phyloP scores from a whole-genome alignment of 2,329 filamentous ascomycete species.

The Aspergillus piperis region DNA sequence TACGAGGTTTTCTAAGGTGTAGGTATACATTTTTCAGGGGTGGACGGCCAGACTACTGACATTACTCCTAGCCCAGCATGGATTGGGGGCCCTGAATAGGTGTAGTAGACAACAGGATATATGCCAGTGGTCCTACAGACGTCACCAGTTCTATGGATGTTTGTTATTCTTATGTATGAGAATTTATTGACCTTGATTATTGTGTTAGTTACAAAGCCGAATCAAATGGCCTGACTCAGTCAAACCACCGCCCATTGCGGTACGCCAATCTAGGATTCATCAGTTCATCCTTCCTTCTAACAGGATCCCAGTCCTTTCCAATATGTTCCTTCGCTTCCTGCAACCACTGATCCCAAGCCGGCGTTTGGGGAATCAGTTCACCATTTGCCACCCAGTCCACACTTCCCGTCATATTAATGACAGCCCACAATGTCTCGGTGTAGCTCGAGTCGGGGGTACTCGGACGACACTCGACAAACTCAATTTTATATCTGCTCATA shows the following conservation, averaged over 20 bases:
- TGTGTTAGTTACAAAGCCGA: no score
- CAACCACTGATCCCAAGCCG: conserved; percentile 59
- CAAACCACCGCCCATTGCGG: background rate
- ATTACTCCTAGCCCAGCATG: no score
- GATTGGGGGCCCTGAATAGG: no score
- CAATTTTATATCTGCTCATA: conserved; percentile 53
- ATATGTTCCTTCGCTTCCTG: conserved; percentile 23
- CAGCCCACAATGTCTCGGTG: conserved; percentile 61
- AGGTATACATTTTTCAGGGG: no score
- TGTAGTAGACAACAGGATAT: no score
- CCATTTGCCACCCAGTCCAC: conserved; percentile 57
- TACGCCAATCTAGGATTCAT: background rate
- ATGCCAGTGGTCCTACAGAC: no score
- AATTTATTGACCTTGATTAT: no score
- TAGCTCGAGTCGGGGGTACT: conserved; percentile 44
- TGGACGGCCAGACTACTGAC: no score
- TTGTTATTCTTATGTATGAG: no score
- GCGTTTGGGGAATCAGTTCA: conserved; percentile 55
- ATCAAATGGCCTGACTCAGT: background rate
- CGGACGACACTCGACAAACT: conserved; percentile 15
- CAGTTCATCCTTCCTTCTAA: background rate
- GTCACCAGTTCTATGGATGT: no score
- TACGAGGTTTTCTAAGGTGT: no score
- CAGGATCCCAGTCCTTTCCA: background rate
- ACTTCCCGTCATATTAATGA: conserved; percentile 56